Evolutionary conservation across 2,329 filamentous ascomycete species (phyloP), one percentile per base, ranked within the genome.

Genomic region (Ascomycota sp.): DNA sequence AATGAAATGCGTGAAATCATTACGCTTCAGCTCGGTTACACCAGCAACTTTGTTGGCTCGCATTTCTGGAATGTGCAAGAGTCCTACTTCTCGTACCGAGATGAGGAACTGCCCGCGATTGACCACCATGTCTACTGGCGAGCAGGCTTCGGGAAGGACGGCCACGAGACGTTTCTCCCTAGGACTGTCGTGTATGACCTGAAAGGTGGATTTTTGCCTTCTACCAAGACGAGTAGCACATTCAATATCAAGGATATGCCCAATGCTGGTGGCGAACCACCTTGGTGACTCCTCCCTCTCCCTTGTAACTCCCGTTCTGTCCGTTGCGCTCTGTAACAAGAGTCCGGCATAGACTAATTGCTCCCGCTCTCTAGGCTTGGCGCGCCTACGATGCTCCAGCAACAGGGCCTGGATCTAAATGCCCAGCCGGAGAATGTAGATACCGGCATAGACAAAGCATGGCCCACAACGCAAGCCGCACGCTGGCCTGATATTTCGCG

Each of bases 61-160:
- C 89, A 98, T 57, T 98, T 94, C 52, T 98, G 89, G 89, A 98
- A 98, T 44, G 64, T 79, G 5, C 86, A 93, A 78, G 89, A 98
- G 61, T 93, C 86, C 1, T 98, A 98, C 54, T 95, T 95, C 47
- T 94, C 85, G 10, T 95, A 94, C 45, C 63, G 61, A 2, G 58
- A 66, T 27, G 36, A 52, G n/a, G 44, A 48, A 8, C 34, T 42
- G 10, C 42, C 50, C 0, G 36, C 35, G 3, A 37, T 57, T 2
- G 48, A 57, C 26, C 61, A 74, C 36, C 60, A 79, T 46, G 62
- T 95, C 30, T 82, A 92, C 49, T 98, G 93, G 56, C 68, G 86
- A 11, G 65, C 79, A 0, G 89, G 89, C 3, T 49, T 91, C 34
- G 82, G 77, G 13, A 71, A 72, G 1, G 81, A 91, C 54, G 83